A percentile compares a stretch with the other conserved stretches of the same genome.
Evolutionary conservation across 805 yeast genomes (phyloP).

Genomic region (Teunomyces atbi): DNA sequence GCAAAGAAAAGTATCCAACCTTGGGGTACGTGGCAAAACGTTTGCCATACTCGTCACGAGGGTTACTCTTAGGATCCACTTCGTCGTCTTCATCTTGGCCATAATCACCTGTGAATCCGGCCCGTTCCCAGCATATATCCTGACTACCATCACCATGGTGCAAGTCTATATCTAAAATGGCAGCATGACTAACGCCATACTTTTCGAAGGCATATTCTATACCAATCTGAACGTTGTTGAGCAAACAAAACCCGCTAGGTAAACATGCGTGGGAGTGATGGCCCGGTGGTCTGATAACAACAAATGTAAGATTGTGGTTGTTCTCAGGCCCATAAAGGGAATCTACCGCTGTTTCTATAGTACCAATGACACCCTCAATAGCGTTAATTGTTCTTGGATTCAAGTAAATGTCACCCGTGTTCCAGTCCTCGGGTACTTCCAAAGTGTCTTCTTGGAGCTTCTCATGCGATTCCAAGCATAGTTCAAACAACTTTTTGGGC

Average conservation of each 20-base stretch:
- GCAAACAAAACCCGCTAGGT: conserved; percentile 83
- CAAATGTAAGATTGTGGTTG: conserved; percentile 51
- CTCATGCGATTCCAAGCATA: conserved; percentile 58
- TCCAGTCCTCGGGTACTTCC: conserved; percentile 82
- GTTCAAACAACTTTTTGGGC: conserved; percentile 56
- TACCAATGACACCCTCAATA: conserved; percentile 72
- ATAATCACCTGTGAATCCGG: conserved; percentile 52
- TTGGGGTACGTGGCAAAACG: conserved; percentile 49
- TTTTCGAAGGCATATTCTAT: conserved; percentile 68
- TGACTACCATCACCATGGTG: conserved; percentile 92
- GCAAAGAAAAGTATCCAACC: conserved; percentile 80
- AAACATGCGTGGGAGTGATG: conserved; percentile 81
- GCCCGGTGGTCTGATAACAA: conserved; percentile 78
- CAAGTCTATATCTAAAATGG: conserved; percentile 75
- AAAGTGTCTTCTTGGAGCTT: conserved; percentile 53
- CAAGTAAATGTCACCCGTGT: conserved; percentile 77
- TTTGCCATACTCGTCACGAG: conserved; percentile 50
- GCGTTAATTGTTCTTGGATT: conserved; percentile 67
- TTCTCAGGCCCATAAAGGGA: conserved; percentile 24
- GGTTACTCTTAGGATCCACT: conserved; percentile 26
- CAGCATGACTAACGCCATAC: conserved; percentile 74
- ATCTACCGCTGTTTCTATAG: conserved; percentile 72
- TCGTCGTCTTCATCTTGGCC: conserved; percentile 50
- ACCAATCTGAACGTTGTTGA: conserved; percentile 79
- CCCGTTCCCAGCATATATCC: conserved; percentile 79